Evolutionary conservation across 2,329 filamentous ascomycete species (phyloP), one percentile per base, ranked within the genome.

Genomic region (Scedosporium apiospermum): DNA sequence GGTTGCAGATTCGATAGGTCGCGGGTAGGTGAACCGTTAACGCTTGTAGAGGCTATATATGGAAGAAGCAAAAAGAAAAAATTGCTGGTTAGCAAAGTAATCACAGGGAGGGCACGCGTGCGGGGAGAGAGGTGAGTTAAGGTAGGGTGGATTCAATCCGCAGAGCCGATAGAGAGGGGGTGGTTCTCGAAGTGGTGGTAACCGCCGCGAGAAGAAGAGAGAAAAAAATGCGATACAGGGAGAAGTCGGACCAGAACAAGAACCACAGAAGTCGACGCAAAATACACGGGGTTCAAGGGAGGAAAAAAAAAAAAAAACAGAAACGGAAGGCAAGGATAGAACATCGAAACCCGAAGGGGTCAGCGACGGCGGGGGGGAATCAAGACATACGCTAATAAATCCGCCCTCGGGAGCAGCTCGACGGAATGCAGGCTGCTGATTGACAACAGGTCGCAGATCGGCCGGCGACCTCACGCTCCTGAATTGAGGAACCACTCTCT

Each of bases 1-100:
- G 93, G 73, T 99, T 99, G 80, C 95, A 99, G 74, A 99, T 98
- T 69, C 95, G 89, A 78, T 99, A 99, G 1, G 95, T 98, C 4
- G 93, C 89, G 16, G 95, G 93, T 21, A 99, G 81, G 70, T 98
- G 93, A 49, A 90, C 89, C 1, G 95, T 99, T 65, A 99, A 82
- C 58, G 95, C 93, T 88, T 98, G 93, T 59, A 99, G 82, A 58
- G 95, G 95, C 91, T 96, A 72, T 49, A 72, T 49, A 63, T n/a
- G 26, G n/a, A 26, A 62, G 58, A 62, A 46, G 59, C 57, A 60
- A 60, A 64, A 59, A n/a, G 61, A 60, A 57, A 64, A 58, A 12
- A 63, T 34, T 6, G n/a, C n/a, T 23, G n/a, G 55, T 60, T 27
- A 60, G 58, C 58, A 58, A 10, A 34, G 12, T 23, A 55, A 4